Evolutionary conservation across 1,139 yeast species (phyloP), one percentile per base, ranked within the genome.

Genomic region (Blastobotrys illinoisensis): DNA sequence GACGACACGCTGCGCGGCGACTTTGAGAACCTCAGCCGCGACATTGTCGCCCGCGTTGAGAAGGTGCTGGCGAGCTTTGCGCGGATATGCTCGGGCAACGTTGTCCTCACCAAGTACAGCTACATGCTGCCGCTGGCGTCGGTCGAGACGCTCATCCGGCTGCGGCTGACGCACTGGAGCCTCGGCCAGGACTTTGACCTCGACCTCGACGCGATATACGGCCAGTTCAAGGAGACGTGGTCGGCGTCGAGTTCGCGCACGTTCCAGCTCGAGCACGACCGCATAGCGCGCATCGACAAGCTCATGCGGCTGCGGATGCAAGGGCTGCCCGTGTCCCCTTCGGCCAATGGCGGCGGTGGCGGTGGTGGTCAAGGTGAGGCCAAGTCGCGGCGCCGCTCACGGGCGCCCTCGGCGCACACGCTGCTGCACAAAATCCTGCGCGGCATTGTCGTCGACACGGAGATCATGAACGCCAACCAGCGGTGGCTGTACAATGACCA

Each of bases 171-270:
- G 43, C 24, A 23, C 40, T 46, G 48, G 48, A 46, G 48, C n/a
- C 28, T 46, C 6, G 48, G 32, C 21, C 24, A 46, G 43, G 43
- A 46, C 13, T 46, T 46, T 21, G 40, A 26, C 14, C 20, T 26
- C n/a, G 48, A 46, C 23, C 43, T 46, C 23, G 48, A 46, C 23
- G 3, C 21, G 1, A 26, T 46, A 18, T 46, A 23, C 43, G 18
- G 18, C n/a, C 48, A 46, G 21, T 23, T 46, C 48, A 46, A 46
- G 23, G 40, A 46, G 23, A 32, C 48, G 21, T 46, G 48, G 48
- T 16, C 40, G 7, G 2, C 40, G 14, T 14, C 40, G 7, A 32
- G 40, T 16, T 3, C 14, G 7, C 40, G 40, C 5, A 32, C 40
- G 40, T 32, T 32, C 40, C 40, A 32, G 40, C 40, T 32, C 16